phyloP scores from a whole-genome alignment of 2,329 filamentous ascomycete species.

The Colletotrichum zoysiae region DNA sequence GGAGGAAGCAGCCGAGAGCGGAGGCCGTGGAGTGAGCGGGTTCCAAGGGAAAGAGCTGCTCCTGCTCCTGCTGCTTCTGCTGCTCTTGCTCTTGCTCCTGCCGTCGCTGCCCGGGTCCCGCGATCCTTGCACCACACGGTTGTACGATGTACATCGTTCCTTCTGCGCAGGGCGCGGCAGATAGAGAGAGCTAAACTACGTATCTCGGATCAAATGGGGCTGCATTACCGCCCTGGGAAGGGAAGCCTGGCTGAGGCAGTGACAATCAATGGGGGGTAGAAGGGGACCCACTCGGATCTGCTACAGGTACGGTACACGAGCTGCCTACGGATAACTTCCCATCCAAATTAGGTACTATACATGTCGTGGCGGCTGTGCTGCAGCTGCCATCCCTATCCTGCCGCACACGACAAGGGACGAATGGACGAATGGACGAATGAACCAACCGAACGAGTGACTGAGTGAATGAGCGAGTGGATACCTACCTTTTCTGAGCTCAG shows the following conservation, averaged over 20 bases:
- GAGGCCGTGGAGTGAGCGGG: background rate
- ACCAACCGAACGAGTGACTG: no score
- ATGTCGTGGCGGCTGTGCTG: background rate
- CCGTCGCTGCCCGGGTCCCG: background rate
- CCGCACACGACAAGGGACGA: conserved; percentile 7
- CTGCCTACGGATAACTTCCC: no score
- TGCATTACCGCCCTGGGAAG: background rate
- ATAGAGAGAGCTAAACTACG: background rate
- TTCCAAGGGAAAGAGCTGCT: conserved; percentile 5
- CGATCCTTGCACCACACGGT: background rate
- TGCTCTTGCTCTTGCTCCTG: background rate
- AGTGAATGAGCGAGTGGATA: conserved; percentile 7
- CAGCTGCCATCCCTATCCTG: conserved; percentile 7
- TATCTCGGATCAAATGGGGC: conserved; percentile 13
- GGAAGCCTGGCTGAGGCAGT: conserved; percentile 24
- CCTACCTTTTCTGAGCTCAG: conserved; percentile 22
- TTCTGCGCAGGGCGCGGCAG: background rate
- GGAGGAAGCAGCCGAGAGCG: background rate
- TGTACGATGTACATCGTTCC: background rate
- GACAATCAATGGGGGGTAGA: conserved; percentile 32
- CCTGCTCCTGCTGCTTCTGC: background rate
- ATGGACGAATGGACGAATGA: background rate
- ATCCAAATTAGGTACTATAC: no score
- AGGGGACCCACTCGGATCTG: conserved; percentile 9
- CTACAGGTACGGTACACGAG: background rate